Conservation (phyloP, 106 monocot species). For the Dendrobium officinale region DNA sequence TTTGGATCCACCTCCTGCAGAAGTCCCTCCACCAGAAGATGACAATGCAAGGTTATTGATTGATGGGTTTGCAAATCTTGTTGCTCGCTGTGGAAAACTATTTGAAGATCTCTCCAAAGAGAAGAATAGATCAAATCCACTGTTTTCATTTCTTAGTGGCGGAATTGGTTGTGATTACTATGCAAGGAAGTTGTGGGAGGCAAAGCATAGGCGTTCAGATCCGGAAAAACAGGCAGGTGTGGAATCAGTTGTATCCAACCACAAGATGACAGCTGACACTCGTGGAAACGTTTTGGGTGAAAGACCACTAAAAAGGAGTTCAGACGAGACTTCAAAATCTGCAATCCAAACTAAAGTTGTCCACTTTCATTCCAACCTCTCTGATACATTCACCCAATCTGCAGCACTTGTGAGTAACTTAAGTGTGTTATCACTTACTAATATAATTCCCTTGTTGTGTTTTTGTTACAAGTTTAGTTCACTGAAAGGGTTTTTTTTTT, state of each 20-base stretch:
- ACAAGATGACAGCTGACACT: conserved; percentile 68
- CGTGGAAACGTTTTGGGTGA: conserved; percentile 88
- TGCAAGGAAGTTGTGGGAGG: conserved; percentile 83
- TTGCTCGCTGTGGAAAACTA: conserved; percentile 80
- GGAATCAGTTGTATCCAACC: conserved; percentile 23
- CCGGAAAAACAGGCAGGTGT: conserved; percentile 21
- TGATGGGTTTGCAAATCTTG: conserved; percentile 81
- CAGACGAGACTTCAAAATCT: conserved; percentile 14
- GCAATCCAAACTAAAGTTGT: conserved; percentile 24
- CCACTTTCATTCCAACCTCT: conserved; percentile 65
- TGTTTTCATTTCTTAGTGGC: conserved; percentile 76
- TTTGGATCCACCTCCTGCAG: conserved; percentile 54
- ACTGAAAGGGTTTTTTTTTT: neutral
- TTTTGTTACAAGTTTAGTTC: too few species aligned
- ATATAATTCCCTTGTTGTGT: too few species aligned
- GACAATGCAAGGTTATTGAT: conserved; percentile 57
- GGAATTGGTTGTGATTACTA: conserved; percentile 80
- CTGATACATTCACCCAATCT: conserved; percentile 64
- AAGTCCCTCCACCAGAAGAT: conserved; percentile 80
- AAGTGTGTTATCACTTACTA: neutral
- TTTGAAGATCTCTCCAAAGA: conserved; percentile 91
- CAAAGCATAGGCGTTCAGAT: conserved; percentile 47
- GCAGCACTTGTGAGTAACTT: conserved; percentile 58
- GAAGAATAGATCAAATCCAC: conserved; percentile 70
- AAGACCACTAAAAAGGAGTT: conserved; percentile 55